Conservation (phyloP, 2,329 filamentous ascomycete genomes). For the Herpotrichia juniperi region DNA sequence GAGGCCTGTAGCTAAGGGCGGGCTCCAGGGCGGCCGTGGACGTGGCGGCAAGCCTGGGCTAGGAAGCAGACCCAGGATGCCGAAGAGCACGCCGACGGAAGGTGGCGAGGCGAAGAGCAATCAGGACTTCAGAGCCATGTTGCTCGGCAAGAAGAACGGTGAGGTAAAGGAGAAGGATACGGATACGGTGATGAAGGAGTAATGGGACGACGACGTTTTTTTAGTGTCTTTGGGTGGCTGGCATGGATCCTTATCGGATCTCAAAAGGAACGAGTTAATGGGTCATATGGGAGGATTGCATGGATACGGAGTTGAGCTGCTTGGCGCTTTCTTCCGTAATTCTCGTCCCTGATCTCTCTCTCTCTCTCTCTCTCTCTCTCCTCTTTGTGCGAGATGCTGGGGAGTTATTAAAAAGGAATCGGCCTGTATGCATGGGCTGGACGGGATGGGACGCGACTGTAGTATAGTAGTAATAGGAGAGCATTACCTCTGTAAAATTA, state of each 20-base stretch:
- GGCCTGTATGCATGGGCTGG: neutral
- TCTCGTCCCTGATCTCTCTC: neutral
- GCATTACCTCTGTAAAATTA: neutral
- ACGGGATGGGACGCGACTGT: too few species aligned
- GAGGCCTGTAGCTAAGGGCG: slow-evolving; percentile 25
- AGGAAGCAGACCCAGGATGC: slow-evolving; percentile 33
- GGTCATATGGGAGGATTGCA: neutral
- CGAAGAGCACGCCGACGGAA: slow-evolving; percentile 1
- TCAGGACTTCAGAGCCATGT: slow-evolving; percentile 62
- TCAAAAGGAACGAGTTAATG: neutral
- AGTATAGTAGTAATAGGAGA: slow-evolving; percentile 1
- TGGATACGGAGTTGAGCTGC: too few species aligned
- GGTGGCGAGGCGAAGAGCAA: slow-evolving; percentile 56
- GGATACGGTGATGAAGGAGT: neutral
- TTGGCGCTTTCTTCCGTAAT: neutral
- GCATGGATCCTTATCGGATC: neutral
- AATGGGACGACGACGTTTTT: neutral
- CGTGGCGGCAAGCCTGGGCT: slow-evolving; percentile 36
- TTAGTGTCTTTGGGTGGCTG: neutral
- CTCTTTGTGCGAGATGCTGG: neutral
- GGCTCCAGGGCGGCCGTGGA: slow-evolving; percentile 11
- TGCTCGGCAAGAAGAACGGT: slow-evolving; percentile 49
- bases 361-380: neutral
- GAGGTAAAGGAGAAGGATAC: slow-evolving; percentile 10
- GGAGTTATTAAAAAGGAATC: neutral